Percentiles rank a stretch among this genome's conserved stretches.
These are phyloP conservation scores for Aspergillus calidoustus DNA, from an alignment of 2,329 filamentous ascomycete genomes.

Conservation along the genomic window DNA sequence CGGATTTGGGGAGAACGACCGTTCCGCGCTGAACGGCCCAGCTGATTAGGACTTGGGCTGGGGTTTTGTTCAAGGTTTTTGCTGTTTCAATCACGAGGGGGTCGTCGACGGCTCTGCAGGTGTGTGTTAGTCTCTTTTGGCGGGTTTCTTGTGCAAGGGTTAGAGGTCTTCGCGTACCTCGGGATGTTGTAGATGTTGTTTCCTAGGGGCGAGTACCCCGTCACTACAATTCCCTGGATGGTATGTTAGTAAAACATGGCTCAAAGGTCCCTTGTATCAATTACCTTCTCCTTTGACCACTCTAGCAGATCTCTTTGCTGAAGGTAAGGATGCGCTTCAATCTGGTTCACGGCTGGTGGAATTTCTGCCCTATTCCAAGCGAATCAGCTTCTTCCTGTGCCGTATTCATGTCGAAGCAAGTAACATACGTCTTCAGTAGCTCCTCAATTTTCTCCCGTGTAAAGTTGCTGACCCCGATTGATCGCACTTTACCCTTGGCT, in stretches of 20 bases:
- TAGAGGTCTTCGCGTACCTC: conserved; percentile 9
- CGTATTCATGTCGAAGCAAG: not conserved
- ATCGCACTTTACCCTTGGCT: conserved; percentile 61
- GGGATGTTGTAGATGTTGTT: conserved; percentile 36
- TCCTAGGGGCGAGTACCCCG: conserved; percentile 54
- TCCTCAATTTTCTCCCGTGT: conserved; percentile 46
- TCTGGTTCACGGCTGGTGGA: conserved; percentile 35
- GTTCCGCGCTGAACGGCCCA: conserved; percentile 26
- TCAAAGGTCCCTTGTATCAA: not conserved
- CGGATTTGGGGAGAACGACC: conserved; percentile 22
- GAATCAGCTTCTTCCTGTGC: not conserved
- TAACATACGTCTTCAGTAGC: conserved; percentile 35
- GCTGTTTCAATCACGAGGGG: conserved; percentile 19
- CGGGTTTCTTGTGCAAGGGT: not conserved
- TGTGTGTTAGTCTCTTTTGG: not conserved
- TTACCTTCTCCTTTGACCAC: conserved; percentile 27
- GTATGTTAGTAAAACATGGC: conserved; percentile 12
- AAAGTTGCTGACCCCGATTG: conserved; percentile 76
- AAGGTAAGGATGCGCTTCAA: conserved; percentile 38
- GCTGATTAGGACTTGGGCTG: conserved; percentile 21
- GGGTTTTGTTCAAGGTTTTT: conserved; percentile 16
- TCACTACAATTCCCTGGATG: conserved; percentile 51
- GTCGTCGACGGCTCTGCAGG: conserved; percentile 21
- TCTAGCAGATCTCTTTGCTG: conserved; percentile 32
- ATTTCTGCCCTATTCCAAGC: conserved; percentile 26